Conservation (phyloP, 768 basidiomycete species). For the Hemileccinum impolitum region DNA sequence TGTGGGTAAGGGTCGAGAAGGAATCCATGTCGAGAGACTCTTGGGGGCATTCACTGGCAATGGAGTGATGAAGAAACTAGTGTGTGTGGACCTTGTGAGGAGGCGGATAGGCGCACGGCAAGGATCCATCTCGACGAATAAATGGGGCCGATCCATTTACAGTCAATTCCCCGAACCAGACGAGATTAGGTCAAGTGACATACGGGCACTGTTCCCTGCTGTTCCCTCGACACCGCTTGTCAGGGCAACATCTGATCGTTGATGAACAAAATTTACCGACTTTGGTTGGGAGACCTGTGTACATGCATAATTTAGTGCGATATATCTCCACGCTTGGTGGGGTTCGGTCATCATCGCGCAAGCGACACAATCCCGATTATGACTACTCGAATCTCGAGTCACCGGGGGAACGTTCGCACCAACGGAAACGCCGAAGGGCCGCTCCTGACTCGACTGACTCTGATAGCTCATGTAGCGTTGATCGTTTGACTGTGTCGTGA, state of each 20-base stretch:
- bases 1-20: constrained; percentile 3
- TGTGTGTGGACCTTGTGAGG: no score
- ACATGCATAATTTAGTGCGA: no score
- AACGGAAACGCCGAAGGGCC: no score
- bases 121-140: constrained; percentile 20
- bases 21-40: constrained; percentile 11
- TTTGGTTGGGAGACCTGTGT: neutral
- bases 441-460: neutral
- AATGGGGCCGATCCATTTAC: constrained; percentile 4
- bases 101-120: neutral
- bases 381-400: no score
- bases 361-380: no score
- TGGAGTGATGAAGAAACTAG: neutral
- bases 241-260: constrained; percentile 14
- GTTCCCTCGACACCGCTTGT: constrained; percentile 17
- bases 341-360: no score
- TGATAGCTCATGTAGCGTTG: no score
- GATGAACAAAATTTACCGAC: neutral
- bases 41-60: constrained; percentile 1
- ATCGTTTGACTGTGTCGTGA: no score
- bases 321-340: neutral
- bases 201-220: constrained; percentile 9
- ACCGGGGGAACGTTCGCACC: no score
- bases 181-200: constrained; percentile 2
- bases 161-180: constrained; percentile 2